phyloP scores from a whole-genome alignment of 73 alveolate species.

The Paramecium sonneborni region DNA sequence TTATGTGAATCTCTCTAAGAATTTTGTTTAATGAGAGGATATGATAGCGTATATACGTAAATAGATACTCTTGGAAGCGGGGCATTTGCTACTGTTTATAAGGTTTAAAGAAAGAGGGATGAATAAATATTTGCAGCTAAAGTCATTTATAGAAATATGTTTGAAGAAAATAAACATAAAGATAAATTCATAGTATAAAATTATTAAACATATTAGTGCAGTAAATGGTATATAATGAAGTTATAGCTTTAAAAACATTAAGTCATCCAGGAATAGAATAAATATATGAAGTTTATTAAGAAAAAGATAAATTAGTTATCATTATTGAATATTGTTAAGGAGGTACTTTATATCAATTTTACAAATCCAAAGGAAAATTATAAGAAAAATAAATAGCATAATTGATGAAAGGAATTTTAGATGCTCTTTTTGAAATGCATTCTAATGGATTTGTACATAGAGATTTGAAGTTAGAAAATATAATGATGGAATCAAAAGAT shows the following conservation, averaged over 20 bases:
- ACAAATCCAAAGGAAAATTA: background rate
- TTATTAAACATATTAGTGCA: background rate
- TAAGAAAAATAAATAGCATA: background rate
- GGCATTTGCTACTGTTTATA: slow-evolving; percentile 42
- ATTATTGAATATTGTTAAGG: slow-evolving; percentile 82
- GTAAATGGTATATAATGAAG: slow-evolving; percentile 72
- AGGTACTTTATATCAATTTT: slow-evolving; percentile 24
- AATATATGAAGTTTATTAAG: slow-evolving; percentile 91
- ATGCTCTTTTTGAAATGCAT: slow-evolving; percentile 49
- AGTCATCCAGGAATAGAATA: slow-evolving; percentile 93
- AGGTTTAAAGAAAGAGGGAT: slow-evolving; percentile 8
- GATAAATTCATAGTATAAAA: slow-evolving; percentile 38
- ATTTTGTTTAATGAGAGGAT: slow-evolving; percentile 48
- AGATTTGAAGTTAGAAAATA: slow-evolving; percentile 68
- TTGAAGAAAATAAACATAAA: slow-evolving; percentile 43
- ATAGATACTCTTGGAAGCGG: slow-evolving; percentile 24
- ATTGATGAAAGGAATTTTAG: background rate
- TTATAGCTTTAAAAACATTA: slow-evolving; percentile 77
- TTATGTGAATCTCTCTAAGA: background rate
- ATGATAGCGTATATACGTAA: background rate
- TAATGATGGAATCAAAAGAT: slow-evolving; percentile 48
- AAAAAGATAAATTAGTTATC: slow-evolving; percentile 82
- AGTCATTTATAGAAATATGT: background rate
- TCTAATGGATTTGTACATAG: slow-evolving; percentile 50
- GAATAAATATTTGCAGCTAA: slow-evolving; percentile 41